These are phyloP conservation scores for Protea cynaroides DNA, from an alignment of 164 flowering plant species.

Conservation along the genomic window DNA sequence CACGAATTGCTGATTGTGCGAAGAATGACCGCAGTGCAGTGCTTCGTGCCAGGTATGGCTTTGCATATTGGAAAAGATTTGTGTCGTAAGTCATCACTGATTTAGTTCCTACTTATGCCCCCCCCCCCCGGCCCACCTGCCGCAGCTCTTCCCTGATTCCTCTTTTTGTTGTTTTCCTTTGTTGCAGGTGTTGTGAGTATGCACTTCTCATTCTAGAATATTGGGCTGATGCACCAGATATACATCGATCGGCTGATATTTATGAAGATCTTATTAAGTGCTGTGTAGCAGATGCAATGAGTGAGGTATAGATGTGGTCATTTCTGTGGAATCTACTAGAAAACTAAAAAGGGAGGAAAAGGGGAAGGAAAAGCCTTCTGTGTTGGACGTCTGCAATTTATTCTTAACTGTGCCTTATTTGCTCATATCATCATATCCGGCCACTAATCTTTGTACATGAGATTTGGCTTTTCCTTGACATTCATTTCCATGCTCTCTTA, in stretches of 20 bases:
- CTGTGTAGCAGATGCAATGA: slow-evolving; percentile 96
- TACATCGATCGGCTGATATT: slow-evolving; percentile 90
- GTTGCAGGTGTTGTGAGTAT: slow-evolving; percentile 91
- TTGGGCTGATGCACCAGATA: slow-evolving; percentile 99
- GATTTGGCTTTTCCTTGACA: too few relatives aligned
- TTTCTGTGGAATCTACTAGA: too few relatives aligned
- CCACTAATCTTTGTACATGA: too few relatives aligned
- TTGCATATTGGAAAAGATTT: not conserved
- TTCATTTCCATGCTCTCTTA: too few relatives aligned
- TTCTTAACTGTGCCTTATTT: too few relatives aligned
- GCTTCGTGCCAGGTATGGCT: slow-evolving; percentile 85
- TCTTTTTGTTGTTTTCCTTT: slow-evolving; percentile 1
- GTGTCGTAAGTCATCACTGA: not conserved
- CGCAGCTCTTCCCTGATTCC: not conserved
- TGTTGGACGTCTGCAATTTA: too few relatives aligned
- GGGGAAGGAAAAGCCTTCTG: too few relatives aligned
- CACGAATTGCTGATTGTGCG: slow-evolving; percentile 86
- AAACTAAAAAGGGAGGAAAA: too few relatives aligned
- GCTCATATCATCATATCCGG: too few relatives aligned
- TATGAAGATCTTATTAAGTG: slow-evolving; percentile 92
- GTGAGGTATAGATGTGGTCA: slow-evolving; percentile 60
- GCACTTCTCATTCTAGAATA: slow-evolving; percentile 85
- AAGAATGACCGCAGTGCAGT: slow-evolving; percentile 88
- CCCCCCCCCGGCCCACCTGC: too few relatives aligned
- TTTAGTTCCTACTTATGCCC: not conserved